Evolutionary conservation across 768 basidiomycete genomes (phyloP).

Genomic region (Collybia mongolica): DNA sequence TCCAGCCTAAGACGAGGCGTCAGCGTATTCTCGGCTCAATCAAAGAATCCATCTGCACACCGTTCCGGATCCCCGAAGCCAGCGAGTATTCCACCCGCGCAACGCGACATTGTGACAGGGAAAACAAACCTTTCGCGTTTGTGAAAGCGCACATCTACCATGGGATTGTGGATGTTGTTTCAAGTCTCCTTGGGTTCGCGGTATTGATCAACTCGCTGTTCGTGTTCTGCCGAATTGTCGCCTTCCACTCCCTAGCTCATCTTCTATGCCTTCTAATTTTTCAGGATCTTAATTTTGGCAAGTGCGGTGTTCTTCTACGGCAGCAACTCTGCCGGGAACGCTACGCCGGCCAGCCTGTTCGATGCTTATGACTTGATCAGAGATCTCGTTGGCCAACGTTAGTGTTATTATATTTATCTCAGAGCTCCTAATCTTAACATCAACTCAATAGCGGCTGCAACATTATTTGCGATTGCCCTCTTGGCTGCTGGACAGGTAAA

Average conservation of each 20-base stretch:
- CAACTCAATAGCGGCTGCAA: conserved; percentile 60
- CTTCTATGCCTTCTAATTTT: neutral
- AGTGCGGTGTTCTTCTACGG: conserved; percentile 77
- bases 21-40: conserved; percentile 13
- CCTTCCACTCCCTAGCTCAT: neutral
- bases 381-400: conserved; percentile 65
- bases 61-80: conserved; percentile 36
- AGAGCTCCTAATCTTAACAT: neutral
- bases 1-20: neutral
- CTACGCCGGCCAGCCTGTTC: conserved; percentile 69
- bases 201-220: conserved; percentile 85
- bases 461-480: conserved; percentile 86
- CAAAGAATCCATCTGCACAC: conserved; percentile 25
- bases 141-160: conserved; percentile 65
- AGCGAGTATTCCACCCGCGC: conserved; percentile 32
- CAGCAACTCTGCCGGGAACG: conserved; percentile 17
- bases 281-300: conserved; percentile 79
- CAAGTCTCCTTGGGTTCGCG: conserved; percentile 78
- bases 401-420: conserved; percentile 16
- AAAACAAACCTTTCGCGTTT: conserved; percentile 56
- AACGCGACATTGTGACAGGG: conserved; percentile 48
- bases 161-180: conserved; percentile 62
- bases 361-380: conserved; percentile 79
- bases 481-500: conserved; percentile 76
- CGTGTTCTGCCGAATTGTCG: conserved; percentile 21